Percentiles rank a stretch among this genome's conserved stretches.
Conservation (phyloP, 345 rosid species). For the Rhizophora apiculata region DNA sequence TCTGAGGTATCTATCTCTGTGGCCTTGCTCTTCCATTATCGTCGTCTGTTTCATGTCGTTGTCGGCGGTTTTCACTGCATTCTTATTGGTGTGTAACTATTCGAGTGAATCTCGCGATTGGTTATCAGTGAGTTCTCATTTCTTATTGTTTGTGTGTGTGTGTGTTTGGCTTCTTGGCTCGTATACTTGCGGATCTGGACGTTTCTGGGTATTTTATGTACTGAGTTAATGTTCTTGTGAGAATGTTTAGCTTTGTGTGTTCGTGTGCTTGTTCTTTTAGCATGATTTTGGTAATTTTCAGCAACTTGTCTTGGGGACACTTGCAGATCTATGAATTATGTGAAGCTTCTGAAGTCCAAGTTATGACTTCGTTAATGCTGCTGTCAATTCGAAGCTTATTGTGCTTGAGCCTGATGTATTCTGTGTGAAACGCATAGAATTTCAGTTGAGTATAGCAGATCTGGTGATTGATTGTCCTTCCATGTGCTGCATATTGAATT, state of each 20-base stretch:
- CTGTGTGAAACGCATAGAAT: neutral
- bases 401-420: neutral
- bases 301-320: neutral
- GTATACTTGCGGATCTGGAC: constrained; percentile 13
- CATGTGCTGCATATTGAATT: too few species aligned
- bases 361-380: too few species aligned
- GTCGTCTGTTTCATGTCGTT: too few species aligned
- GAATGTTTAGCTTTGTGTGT: neutral
- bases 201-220: neutral
- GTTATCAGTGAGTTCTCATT: neutral
- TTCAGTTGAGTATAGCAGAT: neutral
- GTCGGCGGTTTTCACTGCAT: too few species aligned
- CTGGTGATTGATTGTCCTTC: constrained; percentile 1
- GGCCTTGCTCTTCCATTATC: neutral
- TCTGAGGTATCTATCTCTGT: neutral
- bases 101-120: too few species aligned
- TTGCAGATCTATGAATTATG: too few species aligned
- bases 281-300: neutral
- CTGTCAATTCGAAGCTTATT: too few species aligned
- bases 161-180: neutral
- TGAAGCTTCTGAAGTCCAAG: too few species aligned
- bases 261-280: neutral
- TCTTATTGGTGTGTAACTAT: too few species aligned
- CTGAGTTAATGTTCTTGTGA: neutral
- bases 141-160: neutral